Conservation (phyloP, 2,329 filamentous ascomycete genomes). For the Fusarium buharicum region DNA sequence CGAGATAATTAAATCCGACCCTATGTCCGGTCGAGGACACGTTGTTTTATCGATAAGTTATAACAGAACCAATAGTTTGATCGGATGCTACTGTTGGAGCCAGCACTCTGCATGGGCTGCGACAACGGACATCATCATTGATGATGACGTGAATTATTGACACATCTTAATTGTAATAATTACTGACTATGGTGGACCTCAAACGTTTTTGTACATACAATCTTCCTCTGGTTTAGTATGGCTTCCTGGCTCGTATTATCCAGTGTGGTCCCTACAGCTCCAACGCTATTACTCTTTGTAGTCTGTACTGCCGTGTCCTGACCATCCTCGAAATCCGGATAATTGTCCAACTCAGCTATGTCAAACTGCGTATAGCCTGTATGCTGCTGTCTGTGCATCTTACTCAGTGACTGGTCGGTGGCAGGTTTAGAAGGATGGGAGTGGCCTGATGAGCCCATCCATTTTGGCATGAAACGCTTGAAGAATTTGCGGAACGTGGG, state of each 20-base stretch:
- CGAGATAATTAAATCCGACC: conserved; percentile 14
- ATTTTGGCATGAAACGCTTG: conserved; percentile 67
- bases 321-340: background rate
- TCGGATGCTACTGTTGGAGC: background rate
- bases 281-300: background rate
- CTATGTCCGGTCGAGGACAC: conserved; percentile 19
- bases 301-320: background rate
- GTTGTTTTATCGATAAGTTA: background rate
- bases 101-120: no score
- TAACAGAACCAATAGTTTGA: background rate
- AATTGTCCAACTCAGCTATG: conserved; percentile 10
- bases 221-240: conserved; percentile 14
- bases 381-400: conserved; percentile 16
- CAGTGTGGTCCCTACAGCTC: background rate
- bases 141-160: no score
- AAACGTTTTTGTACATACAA: conserved; percentile 23
- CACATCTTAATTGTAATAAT: no score
- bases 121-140: no score
- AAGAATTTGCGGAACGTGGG: conserved; percentile 61
- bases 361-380: conserved; percentile 31
- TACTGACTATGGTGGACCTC: background rate
- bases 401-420: background rate
- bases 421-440: conserved; percentile 47
- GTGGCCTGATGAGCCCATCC: conserved; percentile 70
- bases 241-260: conserved; percentile 25